Base-by-base conservation (phyloP, 495 filamentous ascomycete species). In the Hypoxylon rickii region DNA sequence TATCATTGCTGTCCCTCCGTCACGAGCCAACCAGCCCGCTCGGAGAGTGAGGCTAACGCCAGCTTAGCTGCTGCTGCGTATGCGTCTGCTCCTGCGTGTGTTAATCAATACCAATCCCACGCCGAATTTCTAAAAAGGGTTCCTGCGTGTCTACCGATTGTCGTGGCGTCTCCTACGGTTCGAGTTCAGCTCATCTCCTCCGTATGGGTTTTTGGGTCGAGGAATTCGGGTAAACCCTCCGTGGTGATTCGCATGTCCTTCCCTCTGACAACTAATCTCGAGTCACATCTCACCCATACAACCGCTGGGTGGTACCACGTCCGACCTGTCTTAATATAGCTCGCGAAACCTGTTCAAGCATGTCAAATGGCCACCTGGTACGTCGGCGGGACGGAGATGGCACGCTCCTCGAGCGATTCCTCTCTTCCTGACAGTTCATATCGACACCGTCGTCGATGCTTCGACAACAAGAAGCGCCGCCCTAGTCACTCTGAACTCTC, bases 291-390 rank as follows among this genome's bases (percentile, higher is more conserved):
- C 52, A 47, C 44, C 42, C 29, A 44, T 34, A 36, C 47, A 24
- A 61, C 45, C 36, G 44, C 52, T 62, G 58, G 58, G 34, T 62
- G 51, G 47, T 40, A 62, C 58, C 58, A 62, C 58, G 58, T 62
- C 42, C 58, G 24, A 52, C 47, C 39, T 51, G 32, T 26, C 48
- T 51, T 38, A 39, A 52, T 37, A 48, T 22, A 38, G 36, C 56
- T 51, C 48, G 32, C 49, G 42, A 13, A 18, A 43, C 36, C 19
- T 37, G 29, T 47, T 50, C 50, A 33, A 64, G 60, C 55, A 69
- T 69, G 66, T 63, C 61, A 64, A 62, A 69, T 69, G 66, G 66
- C 66, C 31, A 54, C 52, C 58, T 66, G 66, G 66, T 58, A 66
- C 38, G 59, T 64, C 44, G 66, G 66, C 34, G 66, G 66, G 43